Percentiles rank a stretch among this genome's conserved stretches.
phyloP scores from a whole-genome alignment of 768 basidiomycete species.

The Tylopilus vinaceipallidus region DNA sequence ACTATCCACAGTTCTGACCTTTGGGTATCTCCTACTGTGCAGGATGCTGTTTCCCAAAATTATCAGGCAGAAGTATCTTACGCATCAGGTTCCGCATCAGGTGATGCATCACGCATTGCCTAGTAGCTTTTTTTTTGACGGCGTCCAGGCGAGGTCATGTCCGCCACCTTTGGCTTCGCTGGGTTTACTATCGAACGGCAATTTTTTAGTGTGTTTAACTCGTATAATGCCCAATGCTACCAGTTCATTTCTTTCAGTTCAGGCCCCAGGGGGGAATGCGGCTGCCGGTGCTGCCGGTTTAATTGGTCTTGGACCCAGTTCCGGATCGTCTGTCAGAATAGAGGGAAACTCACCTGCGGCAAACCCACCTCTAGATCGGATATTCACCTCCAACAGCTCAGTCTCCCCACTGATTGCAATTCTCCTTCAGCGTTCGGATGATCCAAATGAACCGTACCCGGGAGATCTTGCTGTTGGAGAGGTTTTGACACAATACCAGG shows the following conservation, averaged over 20 bases:
- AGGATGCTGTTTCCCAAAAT: conserved; percentile 38
- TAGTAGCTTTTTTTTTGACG: neutral
- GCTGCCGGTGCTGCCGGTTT: conserved; percentile 32
- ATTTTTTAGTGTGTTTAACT: conserved; percentile 19
- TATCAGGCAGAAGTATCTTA: conserved; percentile 44
- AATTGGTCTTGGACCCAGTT: conserved; percentile 61
- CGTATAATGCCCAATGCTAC: neutral
- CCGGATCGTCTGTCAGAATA: conserved; percentile 47
- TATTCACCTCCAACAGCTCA: conserved; percentile 59
- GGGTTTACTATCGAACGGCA: conserved; percentile 49
- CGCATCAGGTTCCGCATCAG: conserved; percentile 51
- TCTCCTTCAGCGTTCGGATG: conserved; percentile 58
- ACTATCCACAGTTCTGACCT: conserved; percentile 54
- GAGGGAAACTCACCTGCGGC: conserved; percentile 38
- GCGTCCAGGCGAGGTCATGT: conserved; percentile 27
- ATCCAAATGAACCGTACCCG: conserved; percentile 47
- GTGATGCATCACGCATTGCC: conserved; percentile 27
- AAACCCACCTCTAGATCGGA: conserved; percentile 58
- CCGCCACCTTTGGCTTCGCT: conserved; percentile 30
- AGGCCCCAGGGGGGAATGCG: conserved; percentile 10
- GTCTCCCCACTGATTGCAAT: conserved; percentile 62
- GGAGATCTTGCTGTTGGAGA: conserved; percentile 68
- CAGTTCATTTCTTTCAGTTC: conserved; percentile 18
- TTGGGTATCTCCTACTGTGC: conserved; percentile 51
- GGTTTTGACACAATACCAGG: conserved; percentile 46